Base-by-base conservation (phyloP, 441 rosid species). In the Dalechampia spathulata region DNA sequence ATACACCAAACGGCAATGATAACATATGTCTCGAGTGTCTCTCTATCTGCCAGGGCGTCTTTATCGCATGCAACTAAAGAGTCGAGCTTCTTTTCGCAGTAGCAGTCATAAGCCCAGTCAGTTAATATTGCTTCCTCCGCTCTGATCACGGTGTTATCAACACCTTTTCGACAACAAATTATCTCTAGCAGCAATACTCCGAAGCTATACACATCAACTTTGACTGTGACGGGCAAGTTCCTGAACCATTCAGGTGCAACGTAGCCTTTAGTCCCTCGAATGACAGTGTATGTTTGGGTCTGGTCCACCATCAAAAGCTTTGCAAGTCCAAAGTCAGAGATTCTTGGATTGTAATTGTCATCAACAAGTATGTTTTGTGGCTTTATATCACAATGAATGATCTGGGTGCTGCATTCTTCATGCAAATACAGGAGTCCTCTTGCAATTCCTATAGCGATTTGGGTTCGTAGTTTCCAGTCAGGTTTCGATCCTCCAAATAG, bases 371-470 rank as follows among this genome's bases (percentile, higher is more conserved):
- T 52, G 28, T 52, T 52, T 6, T 36, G 4, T 2, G 57, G 57
- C 5, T 53, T 54, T 26, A 54, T 54, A 19, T 54, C 36, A 10
- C 75, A 66, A 38, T 71, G 75, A 16, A 71, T 71, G 36, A 65
- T 66, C 21, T 48, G 71, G 2, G 57, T 47, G 7, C 66, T 61
- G 0, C 75, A 65, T 61, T 66, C 68, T 13, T 61, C 71, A 14
- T 66, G 68, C 1, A 71, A 53, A 21, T 71, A 66, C 0, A 41
- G 46, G 22, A 66, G 51, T 8, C 65, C 75, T 49, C 64, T 58
- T 0, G 75, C 68, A 23, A 71, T 45, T 4, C 53, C 21, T 19
- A 16, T 26, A 23, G 64, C 62, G 5, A 67, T 61, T 54, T 23
- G 25, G 52, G 67, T 23, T 25, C 70, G 57, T 20, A 61, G 65